A percentile compares a stretch with the other conserved stretches of the same genome.
Evolutionary conservation across 805 yeast species (phyloP).

Genomic region (Cyberlindnera bimundalis): DNA sequence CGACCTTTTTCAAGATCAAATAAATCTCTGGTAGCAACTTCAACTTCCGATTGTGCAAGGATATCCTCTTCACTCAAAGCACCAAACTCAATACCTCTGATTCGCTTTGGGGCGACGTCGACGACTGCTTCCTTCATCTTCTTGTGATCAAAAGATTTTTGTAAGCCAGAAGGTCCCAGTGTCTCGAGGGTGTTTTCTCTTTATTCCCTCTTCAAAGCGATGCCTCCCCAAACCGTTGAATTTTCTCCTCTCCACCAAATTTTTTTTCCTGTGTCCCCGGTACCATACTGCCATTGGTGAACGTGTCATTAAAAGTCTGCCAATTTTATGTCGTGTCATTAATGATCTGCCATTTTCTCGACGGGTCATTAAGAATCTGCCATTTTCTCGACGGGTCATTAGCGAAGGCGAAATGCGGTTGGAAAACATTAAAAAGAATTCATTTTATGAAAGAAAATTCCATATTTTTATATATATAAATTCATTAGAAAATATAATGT

Average conservation of each 20-base stretch:
- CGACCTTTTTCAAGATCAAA: constrained; percentile 90
- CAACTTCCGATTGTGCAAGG: constrained; percentile 91
- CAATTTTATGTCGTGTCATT: too few relatives aligned
- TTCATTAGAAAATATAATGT: not conserved
- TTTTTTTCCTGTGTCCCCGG: constrained; percentile 2
- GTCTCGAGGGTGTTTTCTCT: too few relatives aligned
- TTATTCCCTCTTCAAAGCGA: too few relatives aligned
- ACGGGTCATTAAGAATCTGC: not conserved
- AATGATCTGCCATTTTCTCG: not conserved
- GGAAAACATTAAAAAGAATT: too few relatives aligned
- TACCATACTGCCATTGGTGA: too few relatives aligned
- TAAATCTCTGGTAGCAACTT: constrained; percentile 84
- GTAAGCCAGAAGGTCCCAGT: constrained; percentile 27
- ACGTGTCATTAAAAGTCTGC: too few relatives aligned
- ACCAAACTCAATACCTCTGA: constrained; percentile 86
- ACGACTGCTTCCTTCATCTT: constrained; percentile 39
- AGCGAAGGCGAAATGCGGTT: constrained; percentile 2
- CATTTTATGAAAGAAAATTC: too few relatives aligned
- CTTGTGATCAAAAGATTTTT: constrained; percentile 16
- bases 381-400: not conserved
- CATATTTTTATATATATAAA: too few relatives aligned
- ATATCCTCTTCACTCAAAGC: constrained; percentile 92
- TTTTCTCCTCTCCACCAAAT: too few relatives aligned
- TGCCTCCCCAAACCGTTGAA: too few relatives aligned
- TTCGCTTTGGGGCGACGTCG: constrained; percentile 86